Conservation (phyloP, 371 early-diverging fungal genomes). For the Mortierella sp. region DNA sequence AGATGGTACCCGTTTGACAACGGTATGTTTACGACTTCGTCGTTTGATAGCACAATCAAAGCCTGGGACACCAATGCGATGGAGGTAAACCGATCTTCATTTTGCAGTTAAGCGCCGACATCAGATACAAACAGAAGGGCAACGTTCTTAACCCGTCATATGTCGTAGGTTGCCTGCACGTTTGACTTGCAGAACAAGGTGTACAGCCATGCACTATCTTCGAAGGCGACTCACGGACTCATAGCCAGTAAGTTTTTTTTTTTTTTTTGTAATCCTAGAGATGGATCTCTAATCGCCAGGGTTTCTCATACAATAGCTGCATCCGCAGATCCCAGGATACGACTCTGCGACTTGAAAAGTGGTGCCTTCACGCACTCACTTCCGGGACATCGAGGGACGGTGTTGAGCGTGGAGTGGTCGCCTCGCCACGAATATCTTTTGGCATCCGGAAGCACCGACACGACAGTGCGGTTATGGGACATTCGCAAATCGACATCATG, state of each 20-base stretch:
- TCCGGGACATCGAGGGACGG: slow-evolving; percentile 78
- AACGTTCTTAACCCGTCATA: neutral
- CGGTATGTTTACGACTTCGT: slow-evolving; percentile 87
- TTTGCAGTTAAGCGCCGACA: too few species aligned
- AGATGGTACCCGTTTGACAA: slow-evolving; percentile 90
- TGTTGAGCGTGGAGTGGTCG: slow-evolving; percentile 84
- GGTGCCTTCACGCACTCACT: slow-evolving; percentile 83
- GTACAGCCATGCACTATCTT: slow-evolving; percentile 77
- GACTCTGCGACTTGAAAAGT: slow-evolving; percentile 83
- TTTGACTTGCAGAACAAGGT: slow-evolving; percentile 77
- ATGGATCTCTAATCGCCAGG: slow-evolving; percentile 81
- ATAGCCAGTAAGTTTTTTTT: slow-evolving; percentile 76
- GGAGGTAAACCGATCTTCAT: too few species aligned
- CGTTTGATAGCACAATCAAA: slow-evolving; percentile 82
- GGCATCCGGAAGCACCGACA: slow-evolving; percentile 82
- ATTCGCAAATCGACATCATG: slow-evolving; percentile 77
- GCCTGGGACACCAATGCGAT: slow-evolving; percentile 89
- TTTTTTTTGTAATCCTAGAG: too few species aligned
- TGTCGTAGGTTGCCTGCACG: slow-evolving; percentile 65
- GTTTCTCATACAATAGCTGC: slow-evolving; percentile 54
- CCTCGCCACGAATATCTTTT: slow-evolving; percentile 79
- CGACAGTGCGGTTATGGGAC: slow-evolving; percentile 83
- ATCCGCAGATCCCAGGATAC: slow-evolving; percentile 74
- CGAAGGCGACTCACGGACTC: slow-evolving; percentile 79
- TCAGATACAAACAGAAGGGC: too few species aligned